Evolutionary conservation across 176 grass and related monocot species (phyloP), one percentile per base, ranked within the genome.

Genomic region (Oryza officinalis): DNA sequence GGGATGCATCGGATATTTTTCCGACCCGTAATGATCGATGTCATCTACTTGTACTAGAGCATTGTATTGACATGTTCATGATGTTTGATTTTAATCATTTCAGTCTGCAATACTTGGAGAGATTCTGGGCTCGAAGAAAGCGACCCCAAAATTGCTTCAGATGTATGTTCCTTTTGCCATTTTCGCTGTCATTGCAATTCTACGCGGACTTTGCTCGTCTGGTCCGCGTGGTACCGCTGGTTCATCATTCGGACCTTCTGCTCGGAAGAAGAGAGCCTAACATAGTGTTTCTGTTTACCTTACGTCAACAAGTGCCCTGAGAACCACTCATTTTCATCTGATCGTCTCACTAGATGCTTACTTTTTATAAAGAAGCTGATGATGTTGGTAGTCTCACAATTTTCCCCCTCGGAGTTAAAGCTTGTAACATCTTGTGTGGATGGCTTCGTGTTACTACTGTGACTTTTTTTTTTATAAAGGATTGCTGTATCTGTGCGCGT

Each of bases 81-180:
- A 66, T 8, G 10, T 45, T 45, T 14, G 25, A 17, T 14, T 27
- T 1, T 71, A 70, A 78, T 50, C 30, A 46, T 87, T 88, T 80
- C 86, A 91, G 92, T 84, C 92, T n/a, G 87, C 92, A 3, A 89
- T 91, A 81, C 76, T 94, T 33, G 79, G 84, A 4, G 92, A 94
- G 32, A 45, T 94, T 6, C 46, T 87, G 6, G 73, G 77, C 11
- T 94, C 92, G 32, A 87, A 77, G 45, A 90, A 69, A 28, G 87
- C 87, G 35, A 89, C 89, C 18, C 61, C 74, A 14, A 89, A 79
- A 77, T 41, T 94, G 45, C 61, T 94, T 59, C 89, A 83, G 78
- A 80, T 80, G 32, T 94, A 94, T 71, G 63, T 22, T 69, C 92
- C 89, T 32, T 89, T 89, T 26, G 33, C 59, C 18, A 18, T 84